Conservation (phyloP, 768 basidiomycete species). For the Lactarius indigo region DNA sequence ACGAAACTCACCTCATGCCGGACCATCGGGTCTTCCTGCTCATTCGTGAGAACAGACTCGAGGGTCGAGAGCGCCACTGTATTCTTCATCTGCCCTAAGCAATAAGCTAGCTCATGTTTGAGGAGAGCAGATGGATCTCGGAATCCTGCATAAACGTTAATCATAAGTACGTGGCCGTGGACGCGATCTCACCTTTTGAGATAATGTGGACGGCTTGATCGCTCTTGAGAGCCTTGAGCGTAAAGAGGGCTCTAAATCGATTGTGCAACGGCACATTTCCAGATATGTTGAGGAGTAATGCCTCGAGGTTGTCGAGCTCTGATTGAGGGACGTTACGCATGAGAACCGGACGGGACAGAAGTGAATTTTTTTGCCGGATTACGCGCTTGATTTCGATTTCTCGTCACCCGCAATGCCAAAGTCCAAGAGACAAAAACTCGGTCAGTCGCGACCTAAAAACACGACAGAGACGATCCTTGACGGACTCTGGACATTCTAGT, state of each 20-base stretch:
- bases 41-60: constrained; percentile 67
- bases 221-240: constrained; percentile 77
- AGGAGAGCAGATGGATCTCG: constrained; percentile 82
- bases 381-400: constrained; percentile 25
- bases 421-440: constrained; percentile 87
- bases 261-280: constrained; percentile 76
- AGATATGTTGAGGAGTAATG: constrained; percentile 71
- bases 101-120: constrained; percentile 97
- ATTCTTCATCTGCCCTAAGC: constrained; percentile 87
- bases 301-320: constrained; percentile 67
- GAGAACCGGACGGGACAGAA: neutral
- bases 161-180: neutral
- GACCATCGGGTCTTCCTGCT: constrained; percentile 88
- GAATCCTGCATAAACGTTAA: constrained; percentile 55
- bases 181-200: constrained; percentile 58
- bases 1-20: constrained; percentile 73
- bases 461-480: constrained; percentile 16
- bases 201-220: constrained; percentile 83
- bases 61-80: constrained; percentile 72
- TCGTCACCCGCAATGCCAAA: constrained; percentile 60
- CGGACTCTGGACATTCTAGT: constrained; percentile 44
- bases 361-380: constrained; percentile 10
- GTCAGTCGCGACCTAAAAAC: constrained; percentile 44
- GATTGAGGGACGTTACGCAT: constrained; percentile 37
- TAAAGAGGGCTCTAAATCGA: constrained; percentile 88